Percentiles rank a stretch among this genome's conserved stretches.
phyloP scores from a whole-genome alignment of 1,284 basidiomycete genomes.

The Chalciporus sp. region DNA sequence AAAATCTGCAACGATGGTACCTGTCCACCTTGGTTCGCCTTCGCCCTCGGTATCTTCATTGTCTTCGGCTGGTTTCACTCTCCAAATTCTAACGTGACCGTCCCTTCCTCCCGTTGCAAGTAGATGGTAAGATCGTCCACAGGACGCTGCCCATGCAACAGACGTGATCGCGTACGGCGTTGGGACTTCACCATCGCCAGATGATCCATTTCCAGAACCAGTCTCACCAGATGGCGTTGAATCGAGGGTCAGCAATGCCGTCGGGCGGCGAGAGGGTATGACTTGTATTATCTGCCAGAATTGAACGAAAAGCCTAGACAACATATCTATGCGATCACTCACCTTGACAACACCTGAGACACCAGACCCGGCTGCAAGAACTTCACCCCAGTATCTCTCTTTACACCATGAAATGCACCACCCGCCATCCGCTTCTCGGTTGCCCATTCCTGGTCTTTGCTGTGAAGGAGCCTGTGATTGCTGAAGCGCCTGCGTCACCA shows the following conservation, averaged over 20 bases:
- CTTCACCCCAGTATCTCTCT: slow-evolving; percentile 90
- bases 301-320: slow-evolving; percentile 2
- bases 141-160: slow-evolving; percentile 89
- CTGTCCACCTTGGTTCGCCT: slow-evolving; percentile 67
- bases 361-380: slow-evolving; percentile 78
- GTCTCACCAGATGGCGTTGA: slow-evolving; percentile 36
- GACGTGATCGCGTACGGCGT: slow-evolving; percentile 69
- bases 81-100: slow-evolving; percentile 88
- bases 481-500: slow-evolving; percentile 63
- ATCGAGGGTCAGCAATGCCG: slow-evolving; percentile 44
- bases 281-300: slow-evolving; percentile 58
- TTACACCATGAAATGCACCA: slow-evolving; percentile 95
- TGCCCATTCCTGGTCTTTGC: slow-evolving; percentile 55
- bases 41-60: slow-evolving; percentile 42
- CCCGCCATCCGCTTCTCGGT: slow-evolving; percentile 82
- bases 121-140: slow-evolving; percentile 89
- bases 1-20: slow-evolving; percentile 80
- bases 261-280: slow-evolving; percentile 54
- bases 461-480: slow-evolving; percentile 52
- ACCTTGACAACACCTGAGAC: slow-evolving; percentile 77
- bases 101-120: slow-evolving; percentile 87
- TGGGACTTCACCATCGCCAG: slow-evolving; percentile 36
- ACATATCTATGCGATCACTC: background rate
- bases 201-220: slow-evolving; percentile 23
- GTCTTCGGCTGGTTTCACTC: slow-evolving; percentile 59